Evolutionary conservation across 1,284 basidiomycete species (phyloP).

Genomic region (Xerocomus minutiporus): DNA sequence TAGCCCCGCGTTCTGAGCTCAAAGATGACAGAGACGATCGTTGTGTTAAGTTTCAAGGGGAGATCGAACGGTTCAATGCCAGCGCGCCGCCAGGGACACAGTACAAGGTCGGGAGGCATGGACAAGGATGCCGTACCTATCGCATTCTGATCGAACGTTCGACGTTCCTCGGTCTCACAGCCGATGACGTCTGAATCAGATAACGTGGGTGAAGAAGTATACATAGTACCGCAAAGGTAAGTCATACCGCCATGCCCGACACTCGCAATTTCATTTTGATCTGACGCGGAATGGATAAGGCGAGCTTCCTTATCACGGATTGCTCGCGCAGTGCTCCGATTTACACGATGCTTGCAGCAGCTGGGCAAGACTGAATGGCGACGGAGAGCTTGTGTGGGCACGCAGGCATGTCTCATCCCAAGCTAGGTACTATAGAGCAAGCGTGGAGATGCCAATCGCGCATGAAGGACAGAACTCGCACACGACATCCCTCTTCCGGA

Average conservation of each 20-base stretch:
- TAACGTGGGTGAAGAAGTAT: constrained; percentile 42
- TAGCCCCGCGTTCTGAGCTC: constrained; percentile 63
- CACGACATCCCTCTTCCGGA: constrained; percentile 57
- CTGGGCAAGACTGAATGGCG: constrained; percentile 46
- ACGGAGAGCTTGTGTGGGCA: constrained; percentile 77
- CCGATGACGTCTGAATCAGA: constrained; percentile 40
- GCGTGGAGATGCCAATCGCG: constrained; percentile 48
- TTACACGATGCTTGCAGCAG: background rate
- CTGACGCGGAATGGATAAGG: constrained; percentile 48
- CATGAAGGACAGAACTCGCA: constrained; percentile 57
- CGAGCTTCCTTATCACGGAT: constrained; percentile 30
- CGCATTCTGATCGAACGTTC: background rate
- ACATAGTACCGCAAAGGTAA: constrained; percentile 44
- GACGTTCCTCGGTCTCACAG: background rate
- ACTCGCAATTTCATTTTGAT: background rate
- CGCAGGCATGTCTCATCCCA: constrained; percentile 24
- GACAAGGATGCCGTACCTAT: constrained; percentile 54
- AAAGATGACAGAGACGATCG: constrained; percentile 47
- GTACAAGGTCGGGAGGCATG: constrained; percentile 70
- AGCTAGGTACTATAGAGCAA: constrained; percentile 55
- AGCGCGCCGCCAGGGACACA: constrained; percentile 35
- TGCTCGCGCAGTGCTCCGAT: background rate
- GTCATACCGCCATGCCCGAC: constrained; percentile 10
- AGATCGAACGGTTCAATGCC: constrained; percentile 45
- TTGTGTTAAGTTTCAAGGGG: constrained; percentile 48